A percentile compares a stretch with the other conserved stretches of the same genome.
Conservation (phyloP, 768 basidiomycete genomes). For the Filobasidium floriforme region DNA sequence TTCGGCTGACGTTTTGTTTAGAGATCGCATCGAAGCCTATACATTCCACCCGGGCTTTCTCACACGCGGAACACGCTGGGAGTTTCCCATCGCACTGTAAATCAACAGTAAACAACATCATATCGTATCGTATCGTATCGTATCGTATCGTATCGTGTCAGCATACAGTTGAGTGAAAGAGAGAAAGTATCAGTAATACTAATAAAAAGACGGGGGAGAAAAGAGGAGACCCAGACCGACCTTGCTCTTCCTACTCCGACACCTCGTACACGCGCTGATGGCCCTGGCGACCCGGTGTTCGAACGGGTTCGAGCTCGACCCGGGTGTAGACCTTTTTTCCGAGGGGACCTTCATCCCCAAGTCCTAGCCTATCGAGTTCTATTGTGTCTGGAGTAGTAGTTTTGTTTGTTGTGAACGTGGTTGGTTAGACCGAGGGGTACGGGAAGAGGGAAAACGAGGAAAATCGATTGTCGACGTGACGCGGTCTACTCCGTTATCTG, state of each 20-base stretch:
- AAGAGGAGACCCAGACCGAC: too few species aligned
- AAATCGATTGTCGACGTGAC: too few species aligned
- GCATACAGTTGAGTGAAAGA: too few species aligned
- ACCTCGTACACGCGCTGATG: constrained; percentile 45
- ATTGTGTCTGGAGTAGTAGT: background rate
- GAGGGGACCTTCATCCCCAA: constrained; percentile 9
- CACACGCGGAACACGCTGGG: constrained; percentile 43
- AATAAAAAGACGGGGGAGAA: too few species aligned
- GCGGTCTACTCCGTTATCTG: too few species aligned
- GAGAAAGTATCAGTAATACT: too few species aligned
- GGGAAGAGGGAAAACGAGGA: too few species aligned
- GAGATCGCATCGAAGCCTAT: constrained; percentile 46
- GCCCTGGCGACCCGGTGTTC: constrained; percentile 44
- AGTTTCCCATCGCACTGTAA: constrained; percentile 45
- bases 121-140: background rate
- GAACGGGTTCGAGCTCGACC: constrained; percentile 9
- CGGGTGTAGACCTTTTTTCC: background rate
- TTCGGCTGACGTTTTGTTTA: constrained; percentile 45
- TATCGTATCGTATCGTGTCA: background rate
- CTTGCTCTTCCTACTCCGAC: constrained; percentile 41
- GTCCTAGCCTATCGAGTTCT: background rate
- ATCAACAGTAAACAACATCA: background rate
- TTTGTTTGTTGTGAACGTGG: background rate
- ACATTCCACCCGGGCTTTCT: constrained; percentile 46
- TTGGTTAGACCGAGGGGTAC: background rate